Base-by-base conservation (phyloP, 352 stramenopile genomes). In the Pythium coloratum region DNA sequence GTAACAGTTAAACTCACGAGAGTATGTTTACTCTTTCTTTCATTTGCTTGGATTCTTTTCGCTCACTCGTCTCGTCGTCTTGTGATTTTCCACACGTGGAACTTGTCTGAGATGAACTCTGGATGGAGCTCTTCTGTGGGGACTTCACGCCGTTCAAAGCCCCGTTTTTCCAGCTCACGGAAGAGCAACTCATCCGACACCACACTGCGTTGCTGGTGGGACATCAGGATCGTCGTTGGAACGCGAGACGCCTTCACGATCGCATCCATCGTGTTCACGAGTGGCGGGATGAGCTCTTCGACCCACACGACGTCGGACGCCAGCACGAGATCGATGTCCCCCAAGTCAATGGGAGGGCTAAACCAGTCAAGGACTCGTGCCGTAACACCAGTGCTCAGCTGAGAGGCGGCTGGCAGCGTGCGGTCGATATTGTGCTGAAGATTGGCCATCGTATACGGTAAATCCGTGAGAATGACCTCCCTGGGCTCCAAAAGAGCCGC, bases 261-360 rank as follows among this genome's bases (percentile, higher is more conserved):
- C 6, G 51, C 59, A 18, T 81, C 74, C 40, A 97, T 82, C 0
- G 90, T 95, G 16, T 66, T 18, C 18, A 97, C 91, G 20, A 98
- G 84, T 33, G 92, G 88, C 3, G 75, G 64, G 32, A 97, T 94
- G 42, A 97, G 84, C 61, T 92, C 77, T 49, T 95, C 79, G 18
- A 97, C 76, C 91, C 92, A 98, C 40, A 98, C 90, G 54, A 98
- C 91, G 69, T 97, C 92, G 8, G 92, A 94, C 28, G 88, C 90
- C 28, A 98, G 55, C 32, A 98, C 74, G 20, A 96, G 65, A 62
- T 97, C 87, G 30, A 97, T 68, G 33, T 81, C 62, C 24, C 76
- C 81, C 14, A 92, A 59, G n/a, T 90, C 62, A 5, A 54, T 76
- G 3, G 69, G 75, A 14, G 84, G 80, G 13, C 76, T 49, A 62